These are phyloP conservation scores for Strobilomyces echinocephalus DNA, from an alignment of 768 basidiomycete species.

Conservation along the genomic window DNA sequence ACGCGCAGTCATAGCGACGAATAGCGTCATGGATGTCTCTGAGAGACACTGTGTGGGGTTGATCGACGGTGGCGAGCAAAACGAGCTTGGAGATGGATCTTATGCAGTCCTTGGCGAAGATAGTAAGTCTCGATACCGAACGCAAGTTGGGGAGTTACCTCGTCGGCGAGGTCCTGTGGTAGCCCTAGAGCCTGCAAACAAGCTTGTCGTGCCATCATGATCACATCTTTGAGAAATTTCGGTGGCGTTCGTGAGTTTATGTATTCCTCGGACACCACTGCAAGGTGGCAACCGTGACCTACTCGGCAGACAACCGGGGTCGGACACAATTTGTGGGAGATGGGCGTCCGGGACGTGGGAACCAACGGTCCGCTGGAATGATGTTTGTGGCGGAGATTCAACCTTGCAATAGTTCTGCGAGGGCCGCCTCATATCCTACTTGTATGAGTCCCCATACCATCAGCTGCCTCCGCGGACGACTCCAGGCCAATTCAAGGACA, in stretches of 20 bases:
- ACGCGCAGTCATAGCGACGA: slow-evolving; percentile 10
- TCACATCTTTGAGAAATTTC: neutral
- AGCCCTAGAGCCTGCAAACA: slow-evolving; percentile 20
- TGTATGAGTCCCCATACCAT: too few species aligned
- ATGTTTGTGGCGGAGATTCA: too few species aligned
- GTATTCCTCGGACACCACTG: neutral
- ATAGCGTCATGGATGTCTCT: slow-evolving; percentile 15
- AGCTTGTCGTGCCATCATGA: neutral
- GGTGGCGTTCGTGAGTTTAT: neutral
- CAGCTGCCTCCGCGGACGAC: too few species aligned
- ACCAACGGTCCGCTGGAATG: too few species aligned
- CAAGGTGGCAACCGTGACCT: too few species aligned
- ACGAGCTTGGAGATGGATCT: slow-evolving; percentile 18
- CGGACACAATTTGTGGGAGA: too few species aligned
- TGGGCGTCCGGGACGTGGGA: too few species aligned
- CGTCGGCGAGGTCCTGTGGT: slow-evolving; percentile 21
- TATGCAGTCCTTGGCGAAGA: slow-evolving; percentile 14
- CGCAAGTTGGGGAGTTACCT: slow-evolving; percentile 9
- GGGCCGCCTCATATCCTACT: too few species aligned
- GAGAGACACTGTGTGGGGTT: slow-evolving; percentile 9
- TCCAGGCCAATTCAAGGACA: too few species aligned
- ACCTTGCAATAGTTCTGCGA: too few species aligned
- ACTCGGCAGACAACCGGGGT: too few species aligned
- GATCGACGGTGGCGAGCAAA: slow-evolving; percentile 10
- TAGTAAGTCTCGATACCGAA: neutral